Conservation (phyloP, 371 early-diverging fungal genomes). For the Blakeslea trispora region DNA sequence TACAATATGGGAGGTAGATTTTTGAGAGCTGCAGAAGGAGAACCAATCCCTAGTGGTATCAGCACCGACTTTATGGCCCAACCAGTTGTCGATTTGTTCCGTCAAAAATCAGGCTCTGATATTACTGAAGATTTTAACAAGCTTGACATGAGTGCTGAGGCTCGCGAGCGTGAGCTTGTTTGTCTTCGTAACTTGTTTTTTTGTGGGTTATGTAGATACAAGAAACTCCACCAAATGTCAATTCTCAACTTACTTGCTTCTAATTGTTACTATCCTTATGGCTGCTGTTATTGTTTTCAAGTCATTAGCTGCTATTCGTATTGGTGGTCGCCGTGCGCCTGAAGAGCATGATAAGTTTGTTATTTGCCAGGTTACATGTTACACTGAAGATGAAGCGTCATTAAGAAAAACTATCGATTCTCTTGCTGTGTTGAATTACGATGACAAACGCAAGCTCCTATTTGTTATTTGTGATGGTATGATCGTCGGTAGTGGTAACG, state of each 20-base stretch:
- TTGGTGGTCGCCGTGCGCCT: slow-evolving; percentile 74
- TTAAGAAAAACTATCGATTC: slow-evolving; percentile 92
- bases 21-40: slow-evolving; percentile 36
- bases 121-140: slow-evolving; percentile 60
- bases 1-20: slow-evolving; percentile 54
- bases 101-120: slow-evolving; percentile 64
- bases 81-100: slow-evolving; percentile 63
- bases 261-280: slow-evolving; percentile 76
- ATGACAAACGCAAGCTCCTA: slow-evolving; percentile 94
- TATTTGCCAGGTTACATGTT: slow-evolving; percentile 91
- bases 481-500: slow-evolving; percentile 80
- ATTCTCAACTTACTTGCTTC: slow-evolving; percentile 83
- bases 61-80: slow-evolving; percentile 50
- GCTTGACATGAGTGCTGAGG: slow-evolving; percentile 30
- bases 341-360: slow-evolving; percentile 92
- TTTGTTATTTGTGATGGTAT: slow-evolving; percentile 88
- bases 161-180: slow-evolving; percentile 39
- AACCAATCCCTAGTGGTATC: slow-evolving; percentile 53
- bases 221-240: slow-evolving; percentile 82
- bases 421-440: slow-evolving; percentile 83
- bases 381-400: slow-evolving; percentile 96
- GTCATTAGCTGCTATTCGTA: slow-evolving; percentile 88
- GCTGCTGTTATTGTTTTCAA: slow-evolving; percentile 87
- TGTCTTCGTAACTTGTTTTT: slow-evolving; percentile 87
- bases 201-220: slow-evolving; percentile 85